Evolutionary conservation across 208 protist species (phyloP), one percentile per base, ranked within the genome.

Genomic region (Phytomonas sp.): DNA sequence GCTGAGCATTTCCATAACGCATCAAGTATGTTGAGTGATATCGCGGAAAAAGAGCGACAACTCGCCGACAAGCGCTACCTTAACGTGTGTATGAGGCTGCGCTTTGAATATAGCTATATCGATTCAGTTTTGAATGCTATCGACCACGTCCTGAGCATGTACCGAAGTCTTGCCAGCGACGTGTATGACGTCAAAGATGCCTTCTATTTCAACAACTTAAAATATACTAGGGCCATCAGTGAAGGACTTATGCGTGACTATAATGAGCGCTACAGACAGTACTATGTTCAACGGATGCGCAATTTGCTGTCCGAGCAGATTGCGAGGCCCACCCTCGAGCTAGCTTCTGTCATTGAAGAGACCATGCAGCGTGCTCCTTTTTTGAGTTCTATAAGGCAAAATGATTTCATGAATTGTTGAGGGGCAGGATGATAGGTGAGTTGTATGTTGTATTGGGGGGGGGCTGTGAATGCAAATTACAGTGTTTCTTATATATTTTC

Each of bases 111-210:
- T 23, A 76, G 76, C 33, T 82, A 84, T 66, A 80, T 91, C n/a
- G 81, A 90, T 28, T 72, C 83, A 20, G 85, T 80, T 34, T 64
- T 93, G 59, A 85, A 93, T 60, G 78, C 87, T 5, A 78, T 91
- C 56, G 89, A 93, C 63, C 66, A 84, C 32, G 77, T 93, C 8
- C 66, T 89, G 15, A 71, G 79, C 71, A 59, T 76, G 20, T 73
- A 71, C 29, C 73, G 79, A 62, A 80, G 74, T 34, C 77, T 30
- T 2, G 60, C 43, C 31, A 78, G 60, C 43, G 74, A 80, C 15
- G 66, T 43, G n/a, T 62, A 13, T 17, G 59, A 70, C 26, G n/a
- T 67, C 8, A 69, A 78, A 36, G 84, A 85, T 67, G 71, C 82
- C 43, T 66, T 75, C 26, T 60, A 59, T 59, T 26, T 7, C 37